Percentiles rank a stretch among this genome's conserved stretches.
These are phyloP conservation scores for Pyrenophora graminea DNA, from an alignment of 2,329 filamentous ascomycete species.

Conservation along the genomic window DNA sequence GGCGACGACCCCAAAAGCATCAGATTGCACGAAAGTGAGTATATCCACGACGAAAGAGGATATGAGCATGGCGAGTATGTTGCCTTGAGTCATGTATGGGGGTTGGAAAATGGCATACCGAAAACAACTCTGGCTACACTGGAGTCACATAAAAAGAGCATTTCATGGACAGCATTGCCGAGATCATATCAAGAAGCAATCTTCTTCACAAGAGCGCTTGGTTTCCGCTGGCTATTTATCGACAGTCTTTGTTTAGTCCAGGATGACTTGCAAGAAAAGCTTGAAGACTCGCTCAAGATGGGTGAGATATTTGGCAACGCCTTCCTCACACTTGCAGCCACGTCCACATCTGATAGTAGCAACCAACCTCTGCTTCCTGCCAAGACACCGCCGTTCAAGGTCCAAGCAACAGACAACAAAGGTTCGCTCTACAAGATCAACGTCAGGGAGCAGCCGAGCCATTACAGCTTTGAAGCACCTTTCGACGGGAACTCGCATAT, in stretches of 20 bases:
- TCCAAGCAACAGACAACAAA: constrained; percentile 41
- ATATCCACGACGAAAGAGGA: constrained; percentile 28
- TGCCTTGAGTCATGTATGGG: constrained; percentile 42
- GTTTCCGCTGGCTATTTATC: constrained; percentile 45
- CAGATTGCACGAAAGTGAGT: constrained; percentile 36
- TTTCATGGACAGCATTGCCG: constrained; percentile 36
- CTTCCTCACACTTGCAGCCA: constrained; percentile 42
- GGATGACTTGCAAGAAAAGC: constrained; percentile 34
- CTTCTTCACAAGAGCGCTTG: constrained; percentile 40
- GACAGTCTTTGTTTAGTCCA: constrained; percentile 43
- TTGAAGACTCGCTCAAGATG: constrained; percentile 34
- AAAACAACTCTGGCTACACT: constrained; percentile 38
- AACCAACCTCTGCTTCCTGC: constrained; percentile 32
- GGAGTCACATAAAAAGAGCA: constrained; percentile 32
- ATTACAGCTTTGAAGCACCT: constrained; percentile 44
- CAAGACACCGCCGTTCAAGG: constrained; percentile 35
- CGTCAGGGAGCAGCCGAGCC: constrained; percentile 42
- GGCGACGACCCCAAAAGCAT: constrained; percentile 35
- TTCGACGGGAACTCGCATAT: constrained; percentile 41
- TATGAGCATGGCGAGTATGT: constrained; percentile 42
- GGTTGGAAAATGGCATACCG: constrained; percentile 30
- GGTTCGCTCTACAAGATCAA: constrained; percentile 38
- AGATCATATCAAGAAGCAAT: constrained; percentile 44
- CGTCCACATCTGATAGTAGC: constrained; percentile 36
- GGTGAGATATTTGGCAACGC: constrained; percentile 39